Evolutionary conservation across 345 rosid genomes (phyloP).

Genomic region (Moricandia moricandioides): DNA sequence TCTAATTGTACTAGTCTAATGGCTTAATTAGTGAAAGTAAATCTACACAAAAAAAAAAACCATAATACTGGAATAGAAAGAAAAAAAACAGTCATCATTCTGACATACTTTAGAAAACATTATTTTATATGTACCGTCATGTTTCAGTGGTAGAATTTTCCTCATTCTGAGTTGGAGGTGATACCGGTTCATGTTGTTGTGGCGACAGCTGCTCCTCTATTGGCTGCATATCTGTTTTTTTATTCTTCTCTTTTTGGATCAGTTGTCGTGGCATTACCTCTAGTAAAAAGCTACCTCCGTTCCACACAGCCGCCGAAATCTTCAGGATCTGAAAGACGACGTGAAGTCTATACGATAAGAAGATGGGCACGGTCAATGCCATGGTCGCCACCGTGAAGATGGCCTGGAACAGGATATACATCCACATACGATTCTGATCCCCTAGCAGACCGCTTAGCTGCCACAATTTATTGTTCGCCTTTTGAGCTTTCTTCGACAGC

Average conservation of each 20-base stretch:
- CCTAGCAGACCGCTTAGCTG: slow-evolving; percentile 78
- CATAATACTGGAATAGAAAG: not conserved
- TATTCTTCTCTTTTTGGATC: slow-evolving; percentile 77
- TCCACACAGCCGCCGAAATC: slow-evolving; percentile 87
- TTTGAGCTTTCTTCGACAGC: slow-evolving; percentile 80
- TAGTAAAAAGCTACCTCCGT: slow-evolving; percentile 86
- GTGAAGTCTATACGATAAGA: slow-evolving; percentile 68
- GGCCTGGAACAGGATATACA: slow-evolving; percentile 77
- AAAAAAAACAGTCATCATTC: not conserved
- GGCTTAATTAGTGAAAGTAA: no score
- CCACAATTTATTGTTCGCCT: slow-evolving; percentile 90
- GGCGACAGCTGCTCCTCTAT: slow-evolving; percentile 17
- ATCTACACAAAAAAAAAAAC: not conserved
- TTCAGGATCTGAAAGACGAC: slow-evolving; percentile 76
- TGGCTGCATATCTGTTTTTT: slow-evolving; percentile 46
- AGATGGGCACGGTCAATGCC: slow-evolving; percentile 92
- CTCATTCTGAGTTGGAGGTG: not conserved
- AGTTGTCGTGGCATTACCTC: slow-evolving; percentile 93
- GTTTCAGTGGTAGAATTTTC: slow-evolving; percentile 14
- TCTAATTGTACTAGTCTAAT: no score
- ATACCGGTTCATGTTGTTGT: slow-evolving; percentile 12
- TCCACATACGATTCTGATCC: slow-evolving; percentile 72
- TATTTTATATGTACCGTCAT: slow-evolving; percentile 25
- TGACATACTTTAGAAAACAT: not conserved
- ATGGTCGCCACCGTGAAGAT: slow-evolving; percentile 86